A percentile compares a stretch with the other conserved stretches of the same genome.
These are phyloP conservation scores for Eucalyptus sp. DNA, from an alignment of 345 rosid species.

Conservation along the genomic window DNA sequence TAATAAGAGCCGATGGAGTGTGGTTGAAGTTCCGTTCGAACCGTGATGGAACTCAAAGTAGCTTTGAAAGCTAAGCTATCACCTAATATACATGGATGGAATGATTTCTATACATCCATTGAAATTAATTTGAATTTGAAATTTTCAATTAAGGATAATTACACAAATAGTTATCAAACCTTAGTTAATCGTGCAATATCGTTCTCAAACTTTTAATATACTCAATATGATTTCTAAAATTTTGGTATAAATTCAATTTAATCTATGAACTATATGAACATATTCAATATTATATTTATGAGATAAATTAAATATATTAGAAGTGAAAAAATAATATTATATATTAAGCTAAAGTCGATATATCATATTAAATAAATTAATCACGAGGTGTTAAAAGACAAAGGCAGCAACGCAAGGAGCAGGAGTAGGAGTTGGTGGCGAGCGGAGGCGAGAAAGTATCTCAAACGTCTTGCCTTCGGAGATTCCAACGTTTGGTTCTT, in stretches of 20 bases:
- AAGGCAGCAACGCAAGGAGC: neutral
- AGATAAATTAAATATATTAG: too few species aligned
- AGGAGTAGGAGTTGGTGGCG: too few species aligned
- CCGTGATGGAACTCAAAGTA: rapidly evolving
- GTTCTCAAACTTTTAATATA: too few species aligned
- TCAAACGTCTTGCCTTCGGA: neutral
- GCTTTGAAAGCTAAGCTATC: neutral
- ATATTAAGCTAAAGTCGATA: rapidly evolving
- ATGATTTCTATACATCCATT: rapidly evolving
- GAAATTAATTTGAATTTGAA: rapidly evolving
- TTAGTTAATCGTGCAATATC: rapidly evolving
- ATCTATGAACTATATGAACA: too few species aligned
- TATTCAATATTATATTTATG: rapidly evolving
- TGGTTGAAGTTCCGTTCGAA: neutral
- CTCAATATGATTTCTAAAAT: rapidly evolving
- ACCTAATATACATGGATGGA: neutral
- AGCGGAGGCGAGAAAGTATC: neutral
- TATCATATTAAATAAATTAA: too few species aligned
- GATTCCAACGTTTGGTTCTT: neutral
- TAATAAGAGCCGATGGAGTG: neutral
- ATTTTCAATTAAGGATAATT: too few species aligned
- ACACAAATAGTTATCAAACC: rapidly evolving
- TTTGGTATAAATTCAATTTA: rapidly evolving
- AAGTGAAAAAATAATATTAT: too few species aligned
- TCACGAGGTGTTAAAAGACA: neutral